These are phyloP conservation scores for Betula pendula DNA, from an alignment of 306 rosid species.

Conservation along the genomic window DNA sequence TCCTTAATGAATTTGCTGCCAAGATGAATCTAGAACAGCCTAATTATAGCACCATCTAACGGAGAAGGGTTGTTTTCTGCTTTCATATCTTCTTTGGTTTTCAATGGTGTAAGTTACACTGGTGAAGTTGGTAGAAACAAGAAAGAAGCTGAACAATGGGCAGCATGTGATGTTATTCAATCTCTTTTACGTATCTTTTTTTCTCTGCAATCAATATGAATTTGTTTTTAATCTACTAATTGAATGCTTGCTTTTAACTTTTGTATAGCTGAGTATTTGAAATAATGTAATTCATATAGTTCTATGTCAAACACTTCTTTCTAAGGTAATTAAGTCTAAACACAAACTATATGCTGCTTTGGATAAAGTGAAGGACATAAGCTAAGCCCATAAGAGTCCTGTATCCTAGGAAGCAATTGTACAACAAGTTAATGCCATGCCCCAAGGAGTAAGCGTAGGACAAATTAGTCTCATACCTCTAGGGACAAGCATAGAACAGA, in stretches of 20 bases:
- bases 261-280: conserved; percentile 11
- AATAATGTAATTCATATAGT: conserved; percentile 30
- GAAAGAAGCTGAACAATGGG: conserved; percentile 66
- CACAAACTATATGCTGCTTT: conserved; percentile 21
- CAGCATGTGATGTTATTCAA: conserved; percentile 48
- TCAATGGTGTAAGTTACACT: conserved; percentile 41
- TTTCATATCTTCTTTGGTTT: conserved; percentile 46
- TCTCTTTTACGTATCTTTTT: conserved; percentile 52
- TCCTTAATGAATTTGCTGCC: conserved; percentile 50
- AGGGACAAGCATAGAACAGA: conserved; percentile 9
- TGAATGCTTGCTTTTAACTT: not conserved
- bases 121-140: conserved; percentile 43
- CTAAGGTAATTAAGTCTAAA: conserved; percentile 45
- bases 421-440: no score
- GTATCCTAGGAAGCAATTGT: not conserved
- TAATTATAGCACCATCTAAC: conserved; percentile 34
- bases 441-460: conserved; percentile 13
- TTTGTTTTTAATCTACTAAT: not conserved
- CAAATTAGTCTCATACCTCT: not conserved
- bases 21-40: conserved; percentile 46
- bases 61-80: conserved; percentile 28
- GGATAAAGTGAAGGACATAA: conserved; percentile 17
- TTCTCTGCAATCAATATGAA: conserved; percentile 1
- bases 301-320: conserved; percentile 31
- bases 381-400: no score